A percentile compares a stretch with the other conserved stretches of the same genome.
Evolutionary conservation across 2,329 filamentous ascomycete species (phyloP).

Genomic region (Trichoderma sp.): DNA sequence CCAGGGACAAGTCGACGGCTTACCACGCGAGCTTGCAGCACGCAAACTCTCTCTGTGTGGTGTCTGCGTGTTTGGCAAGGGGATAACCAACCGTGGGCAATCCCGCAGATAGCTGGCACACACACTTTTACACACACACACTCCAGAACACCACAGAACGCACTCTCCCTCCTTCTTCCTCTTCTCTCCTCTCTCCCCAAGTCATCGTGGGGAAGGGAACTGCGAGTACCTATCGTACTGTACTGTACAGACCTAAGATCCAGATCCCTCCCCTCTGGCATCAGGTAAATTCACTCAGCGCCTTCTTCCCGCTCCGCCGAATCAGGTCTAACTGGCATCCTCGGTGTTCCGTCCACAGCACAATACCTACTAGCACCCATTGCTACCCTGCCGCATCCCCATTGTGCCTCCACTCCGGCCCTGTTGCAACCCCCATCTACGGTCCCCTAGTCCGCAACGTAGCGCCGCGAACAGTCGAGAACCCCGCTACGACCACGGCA

Average conservation of each 20-base stretch:
- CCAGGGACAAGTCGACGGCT: conserved; percentile 6
- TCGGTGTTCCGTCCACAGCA: conserved; percentile 9
- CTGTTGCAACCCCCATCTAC: conserved; percentile 7
- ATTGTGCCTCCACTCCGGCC: conserved; percentile 16
- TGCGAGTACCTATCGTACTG: background rate
- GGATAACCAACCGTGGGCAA: background rate
- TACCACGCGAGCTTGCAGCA: conserved; percentile 12
- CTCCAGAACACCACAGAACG: background rate
- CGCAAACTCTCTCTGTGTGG: background rate
- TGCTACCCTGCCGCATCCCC: conserved; percentile 13
- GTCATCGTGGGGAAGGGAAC: conserved; percentile 1
- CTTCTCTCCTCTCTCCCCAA: background rate
- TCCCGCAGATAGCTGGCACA: background rate
- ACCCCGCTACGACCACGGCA: conserved; percentile 18
- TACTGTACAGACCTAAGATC: background rate
- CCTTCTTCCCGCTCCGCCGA: conserved; percentile 7
- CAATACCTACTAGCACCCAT: conserved; percentile 1
- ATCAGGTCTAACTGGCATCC: background rate
- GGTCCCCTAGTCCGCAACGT: conserved; percentile 15
- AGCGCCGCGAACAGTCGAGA: conserved; percentile 19
- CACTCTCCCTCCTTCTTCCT: background rate
- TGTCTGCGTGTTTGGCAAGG: background rate
- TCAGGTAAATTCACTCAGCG: conserved; percentile 2
- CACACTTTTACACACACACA: background rate
- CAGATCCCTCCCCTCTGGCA: background rate